phyloP scores from a whole-genome alignment of 768 basidiomycete species.

The Boletus subparvulus region DNA sequence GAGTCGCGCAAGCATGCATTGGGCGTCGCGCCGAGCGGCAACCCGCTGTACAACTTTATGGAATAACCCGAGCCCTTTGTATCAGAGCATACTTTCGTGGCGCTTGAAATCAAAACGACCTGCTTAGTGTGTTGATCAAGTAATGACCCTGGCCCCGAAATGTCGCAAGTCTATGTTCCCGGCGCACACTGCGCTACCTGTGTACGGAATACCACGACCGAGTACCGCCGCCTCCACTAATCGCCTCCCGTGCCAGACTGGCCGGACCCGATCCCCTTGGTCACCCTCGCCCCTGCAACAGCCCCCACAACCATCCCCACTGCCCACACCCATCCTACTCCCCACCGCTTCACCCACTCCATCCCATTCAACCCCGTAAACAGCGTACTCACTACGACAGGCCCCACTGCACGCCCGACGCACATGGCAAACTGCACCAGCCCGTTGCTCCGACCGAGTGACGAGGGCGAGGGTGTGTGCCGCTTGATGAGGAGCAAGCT shows the following conservation, averaged over 20 bases:
- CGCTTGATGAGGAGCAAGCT: slow-evolving; percentile 63
- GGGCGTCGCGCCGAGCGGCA: too few species aligned
- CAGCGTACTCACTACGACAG: slow-evolving; percentile 47
- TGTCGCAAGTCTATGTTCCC: too few species aligned
- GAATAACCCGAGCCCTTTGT: too few species aligned
- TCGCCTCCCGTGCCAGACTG: background rate
- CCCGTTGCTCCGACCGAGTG: slow-evolving; percentile 41
- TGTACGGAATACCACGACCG: background rate
- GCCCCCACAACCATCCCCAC: slow-evolving; percentile 12
- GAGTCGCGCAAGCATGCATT: too few species aligned
- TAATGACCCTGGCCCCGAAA: too few species aligned
- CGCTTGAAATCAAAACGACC: too few species aligned
- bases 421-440: slow-evolving; percentile 59
- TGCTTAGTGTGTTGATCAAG: too few species aligned
- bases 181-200: background rate
- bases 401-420: slow-evolving; percentile 50
- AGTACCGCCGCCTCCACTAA: background rate
- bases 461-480: slow-evolving; percentile 17
- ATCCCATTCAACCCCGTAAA: slow-evolving; percentile 18
- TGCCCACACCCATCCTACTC: slow-evolving; percentile 15
- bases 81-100: too few species aligned
- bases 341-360: slow-evolving; percentile 4
- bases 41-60: too few species aligned
- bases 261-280: slow-evolving; percentile 1
- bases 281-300: slow-evolving; percentile 10